Evolutionary conservation across 331 rosid genomes (phyloP), one percentile per base, ranked within the genome.

Genomic region (Quercus phellos): DNA sequence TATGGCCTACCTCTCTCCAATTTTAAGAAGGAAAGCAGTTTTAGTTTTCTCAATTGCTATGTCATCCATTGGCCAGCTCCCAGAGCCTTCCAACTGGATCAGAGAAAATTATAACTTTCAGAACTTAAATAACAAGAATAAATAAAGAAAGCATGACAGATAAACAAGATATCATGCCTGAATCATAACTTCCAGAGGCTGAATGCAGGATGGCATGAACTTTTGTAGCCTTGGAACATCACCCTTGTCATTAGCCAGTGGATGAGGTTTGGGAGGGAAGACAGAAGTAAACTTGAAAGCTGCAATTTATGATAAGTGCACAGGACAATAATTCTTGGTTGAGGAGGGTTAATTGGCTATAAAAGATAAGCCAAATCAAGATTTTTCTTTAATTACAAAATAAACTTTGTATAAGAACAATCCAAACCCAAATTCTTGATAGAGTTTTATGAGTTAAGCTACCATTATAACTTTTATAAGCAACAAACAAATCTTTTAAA

Each of bases 51-150:
- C 98, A 72, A 92, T 87, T 0, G 96, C 95, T 4, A 81, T 77
- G 69, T 92, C 99, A 90, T 94, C 97, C 90, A 88, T 87, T 68
- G 99, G 97, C 98, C 98, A 94, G 85, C 88, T 91, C 76, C 98
- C 98, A 69, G 98, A 92, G 76, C 99, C 98, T 87, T 94, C 98
- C 82, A 94, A 81, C 99, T 94, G 87, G 68, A 80, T 59, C 30
- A 75, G 72, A 81, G 60, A 29, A 78, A 82, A 68, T 2, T 74
- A 74, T 58, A 83, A 74, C 18, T 80, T 10, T 69, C 77, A 80
- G 63, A 77, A 84, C 64, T 64, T 80, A 78, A 67, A 70, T 21
- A 17, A 68, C 63, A 51, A 73, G 74, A 1, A 34, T 38, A 60
- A 66, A 29, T 13, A 51, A 68, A 74, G 67, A 70, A 64, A 50